Evolutionary conservation across 2,329 filamentous ascomycete species (phyloP), one percentile per base, ranked within the genome.

Genomic region (Beauveria australis): DNA sequence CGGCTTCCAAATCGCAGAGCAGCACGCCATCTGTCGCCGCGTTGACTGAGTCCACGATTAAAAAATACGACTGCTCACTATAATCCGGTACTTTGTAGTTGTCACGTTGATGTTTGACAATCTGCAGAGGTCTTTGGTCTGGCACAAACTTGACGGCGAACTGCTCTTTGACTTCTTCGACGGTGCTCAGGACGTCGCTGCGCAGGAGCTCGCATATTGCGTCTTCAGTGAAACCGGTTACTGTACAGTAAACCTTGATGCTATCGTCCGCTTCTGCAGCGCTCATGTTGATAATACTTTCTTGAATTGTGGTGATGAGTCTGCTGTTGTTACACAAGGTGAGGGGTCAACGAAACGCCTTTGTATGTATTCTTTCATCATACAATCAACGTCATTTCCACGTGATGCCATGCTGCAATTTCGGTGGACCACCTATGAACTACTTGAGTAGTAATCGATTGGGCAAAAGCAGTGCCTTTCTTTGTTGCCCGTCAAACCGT

Each of bases 31-130:
- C 41, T 5, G 16, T 52, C 7, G 30, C 41, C 5, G 56, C 30
- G 33, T 60, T 40, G 19, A 19, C n/a, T 14, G 55, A 49, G 46
- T 62, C 61, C 4, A 60, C 41, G 30, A 62, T 54, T 12, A 59
- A 43, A 43, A 62, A 62, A 19, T 55, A 54, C 19, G 41, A 40
- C 49, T 59, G 49, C 33, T 51, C 44, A n/a, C 33, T 22, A 44
- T 59, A 53, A 40, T 59, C 18, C 19, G 49, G 41, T 10, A 48
- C 28, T 41, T 46, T 53, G 19, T 60, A 60, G 22, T 16, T 59
- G 22, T 54, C 61, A 8, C 24, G 1, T 18, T 62, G 61, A 24
- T 62, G 22, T 30, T 41, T n/a, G 33, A 55, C 30, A 18, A 62
- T 28, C 22, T 53, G 40, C 33, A 49, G 55, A 22, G 41, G 41